Conservation (phyloP, 2,329 filamentous ascomycete genomes). For the Penicillium sp. region DNA sequence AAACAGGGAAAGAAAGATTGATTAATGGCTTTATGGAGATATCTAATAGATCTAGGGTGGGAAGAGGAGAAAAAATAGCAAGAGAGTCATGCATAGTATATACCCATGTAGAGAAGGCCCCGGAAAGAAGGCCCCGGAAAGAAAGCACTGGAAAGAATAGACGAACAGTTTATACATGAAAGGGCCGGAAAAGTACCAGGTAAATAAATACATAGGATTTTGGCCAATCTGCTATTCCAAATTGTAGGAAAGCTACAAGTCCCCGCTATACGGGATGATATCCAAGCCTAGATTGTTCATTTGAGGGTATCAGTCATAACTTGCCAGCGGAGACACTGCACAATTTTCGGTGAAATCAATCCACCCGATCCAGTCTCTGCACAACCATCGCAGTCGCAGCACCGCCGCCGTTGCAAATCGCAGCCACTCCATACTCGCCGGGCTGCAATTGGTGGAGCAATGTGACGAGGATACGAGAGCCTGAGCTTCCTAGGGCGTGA, state of each 20-base stretch:
- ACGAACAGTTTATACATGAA: neutral
- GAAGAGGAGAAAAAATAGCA: neutral
- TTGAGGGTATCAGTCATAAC: constrained; percentile 15
- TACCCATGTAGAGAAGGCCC: too few relatives aligned
- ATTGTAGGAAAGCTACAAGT: neutral
- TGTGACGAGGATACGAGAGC: constrained; percentile 85
- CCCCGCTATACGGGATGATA: neutral
- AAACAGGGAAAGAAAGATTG: neutral
- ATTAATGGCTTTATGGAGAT: too few relatives aligned
- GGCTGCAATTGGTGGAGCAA: constrained; percentile 87
- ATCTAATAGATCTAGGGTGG: neutral
- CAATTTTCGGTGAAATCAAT: constrained; percentile 26
- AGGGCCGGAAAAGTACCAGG: neutral
- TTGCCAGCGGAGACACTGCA: neutral
- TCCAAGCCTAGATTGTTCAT: neutral
- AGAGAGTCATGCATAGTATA: neutral
- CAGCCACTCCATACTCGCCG: constrained; percentile 91
- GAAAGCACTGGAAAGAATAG: neutral
- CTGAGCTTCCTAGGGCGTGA: constrained; percentile 90
- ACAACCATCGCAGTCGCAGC: constrained; percentile 90
- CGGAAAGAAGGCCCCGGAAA: too few relatives aligned
- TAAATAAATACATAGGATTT: neutral
- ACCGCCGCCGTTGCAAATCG: constrained; percentile 95
- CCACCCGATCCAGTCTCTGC: constrained; percentile 66
- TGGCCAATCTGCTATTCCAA: neutral